A percentile compares a stretch with the other conserved stretches of the same genome.
These are phyloP conservation scores for Neurospora sp. DNA, from an alignment of 495 filamentous ascomycete genomes.

Conservation along the genomic window DNA sequence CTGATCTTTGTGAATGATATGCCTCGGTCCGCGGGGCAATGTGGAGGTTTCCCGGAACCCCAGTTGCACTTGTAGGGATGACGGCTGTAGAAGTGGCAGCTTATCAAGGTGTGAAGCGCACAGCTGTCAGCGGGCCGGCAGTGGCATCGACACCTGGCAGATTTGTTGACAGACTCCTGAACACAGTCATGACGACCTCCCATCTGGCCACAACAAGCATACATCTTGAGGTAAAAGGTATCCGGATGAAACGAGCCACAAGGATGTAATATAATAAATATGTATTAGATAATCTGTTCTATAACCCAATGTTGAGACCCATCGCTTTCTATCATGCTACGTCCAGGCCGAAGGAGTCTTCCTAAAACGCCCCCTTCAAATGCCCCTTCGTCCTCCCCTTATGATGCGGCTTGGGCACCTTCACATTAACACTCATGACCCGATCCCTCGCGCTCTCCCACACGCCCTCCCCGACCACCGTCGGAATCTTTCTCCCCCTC, in stretches of 20 bases:
- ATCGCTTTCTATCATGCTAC: neutral
- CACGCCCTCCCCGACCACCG: slow-evolving; percentile 67
- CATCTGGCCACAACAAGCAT: neutral
- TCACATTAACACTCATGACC: slow-evolving; percentile 30
- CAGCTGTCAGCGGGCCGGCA: neutral
- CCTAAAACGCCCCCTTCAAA: neutral
- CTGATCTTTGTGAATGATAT: neutral
- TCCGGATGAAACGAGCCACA: neutral
- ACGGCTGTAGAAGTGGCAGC: neutral
- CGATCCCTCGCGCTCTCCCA: slow-evolving; percentile 69
- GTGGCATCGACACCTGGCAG: neutral
- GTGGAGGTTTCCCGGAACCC: neutral
- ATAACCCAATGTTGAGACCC: neutral
- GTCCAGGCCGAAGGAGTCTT: neutral
- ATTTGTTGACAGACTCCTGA: neutral
- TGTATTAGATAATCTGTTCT: neutral
- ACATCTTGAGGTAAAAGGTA: neutral
- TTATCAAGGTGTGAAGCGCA: neutral
- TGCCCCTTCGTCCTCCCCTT: neutral
- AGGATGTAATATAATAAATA: neutral
- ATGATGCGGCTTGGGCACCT: slow-evolving; percentile 1
- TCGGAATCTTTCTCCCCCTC: slow-evolving; percentile 78
- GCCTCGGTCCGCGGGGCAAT: neutral
- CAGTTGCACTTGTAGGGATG: neutral
- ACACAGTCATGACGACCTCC: neutral